Evolutionary conservation across 2,329 filamentous ascomycete genomes (phyloP), one percentile per base, ranked within the genome.

Genomic region (Cladobotryum protrusum): DNA sequence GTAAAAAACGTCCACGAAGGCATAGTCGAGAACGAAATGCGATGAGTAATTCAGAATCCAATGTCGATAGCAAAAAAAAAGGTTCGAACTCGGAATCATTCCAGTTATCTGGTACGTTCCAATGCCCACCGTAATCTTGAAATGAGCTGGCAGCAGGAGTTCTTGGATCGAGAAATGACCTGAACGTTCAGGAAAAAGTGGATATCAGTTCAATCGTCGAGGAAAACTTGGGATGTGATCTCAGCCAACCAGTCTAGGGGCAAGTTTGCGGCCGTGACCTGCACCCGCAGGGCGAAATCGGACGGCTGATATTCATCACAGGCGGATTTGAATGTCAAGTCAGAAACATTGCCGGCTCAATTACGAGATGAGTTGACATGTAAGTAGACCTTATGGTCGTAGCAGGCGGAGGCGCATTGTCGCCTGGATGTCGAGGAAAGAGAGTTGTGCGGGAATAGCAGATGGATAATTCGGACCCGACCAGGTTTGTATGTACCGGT

Each of bases 191-290:
- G 62, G 99, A 99, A 69, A 99, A 99, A 67, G 97, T 93, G 1
- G 93, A 97, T 4, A 99, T 81, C 5, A 99, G 78, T 61, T 97
- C 92, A 65, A n/a, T 99, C 99, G 66, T 99, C 92, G 62, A 99
- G 82, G 64, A 97, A 96, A 45, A 83, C 90, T 14, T 93, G 89
- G 1, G 93, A 97, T 0, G 93, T 97, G 55, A 99, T 96, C 69
- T 99, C 91, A 12, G 92, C 91, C 45, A 99, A n/a, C 88, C 35
- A 99, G 82, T 12, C 93, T 85, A 3, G 91, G 85, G 2, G 92
- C 90, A 0, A 90, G n/a, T n/a, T 96, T 13, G 93, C 93, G 33
- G 93, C 93, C 29, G 85, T 85, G 17, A 99, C 91, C 39, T n/a
- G 89, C 80, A 44, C 84, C 83, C 11, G 81, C 82, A 4, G 75